Evolutionary conservation across 2,329 filamentous ascomycete species (phyloP).

Genomic region (Escovopsis sp.): DNA sequence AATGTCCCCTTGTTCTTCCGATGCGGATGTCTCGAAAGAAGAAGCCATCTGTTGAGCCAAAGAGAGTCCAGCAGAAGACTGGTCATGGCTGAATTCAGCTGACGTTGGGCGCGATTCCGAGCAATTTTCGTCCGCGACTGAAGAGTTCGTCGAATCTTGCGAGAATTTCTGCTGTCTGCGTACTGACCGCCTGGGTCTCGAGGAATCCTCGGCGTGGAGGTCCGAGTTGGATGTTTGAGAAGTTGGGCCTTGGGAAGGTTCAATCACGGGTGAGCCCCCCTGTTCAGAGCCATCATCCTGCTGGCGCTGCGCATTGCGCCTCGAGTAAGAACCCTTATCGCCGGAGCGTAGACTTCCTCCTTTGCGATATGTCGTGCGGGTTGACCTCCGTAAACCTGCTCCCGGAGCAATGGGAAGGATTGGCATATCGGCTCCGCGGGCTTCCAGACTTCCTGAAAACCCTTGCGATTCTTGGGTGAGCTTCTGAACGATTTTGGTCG

Average conservation of each 20-base stretch:
- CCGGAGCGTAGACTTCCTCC: conserved; percentile 72
- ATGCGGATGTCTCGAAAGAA: conserved; percentile 50
- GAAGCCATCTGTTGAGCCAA: conserved; percentile 22
- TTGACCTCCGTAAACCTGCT: conserved; percentile 74
- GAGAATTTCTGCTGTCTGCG: conserved; percentile 32
- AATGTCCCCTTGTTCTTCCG: conserved; percentile 21
- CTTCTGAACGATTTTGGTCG: conserved; percentile 54
- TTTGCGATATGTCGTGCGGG: conserved; percentile 76
- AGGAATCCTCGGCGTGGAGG: conserved; percentile 48
- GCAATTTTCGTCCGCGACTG: conserved; percentile 15
- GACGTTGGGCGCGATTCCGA: conserved; percentile 10
- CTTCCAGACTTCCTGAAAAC: conserved; percentile 26
- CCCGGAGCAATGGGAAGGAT: conserved; percentile 70
- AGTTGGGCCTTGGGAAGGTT: conserved; percentile 33
- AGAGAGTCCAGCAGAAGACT: conserved; percentile 20
- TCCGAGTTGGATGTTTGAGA: conserved; percentile 57
- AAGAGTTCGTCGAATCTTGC: conserved; percentile 26
- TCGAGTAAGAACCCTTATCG: conserved; percentile 60
- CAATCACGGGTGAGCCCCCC: conserved; percentile 21
- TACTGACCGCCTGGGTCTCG: conserved; percentile 36
- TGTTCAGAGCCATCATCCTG: conserved; percentile 36
- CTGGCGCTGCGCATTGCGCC: conserved; percentile 49
- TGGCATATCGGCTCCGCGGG: conserved; percentile 56
- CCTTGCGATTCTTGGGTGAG: conserved; percentile 43
- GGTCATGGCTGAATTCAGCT: conserved; percentile 15